These are phyloP conservation scores for Ceratocystis lukuohia DNA, from an alignment of 2,329 filamentous ascomycete genomes.

Conservation along the genomic window DNA sequence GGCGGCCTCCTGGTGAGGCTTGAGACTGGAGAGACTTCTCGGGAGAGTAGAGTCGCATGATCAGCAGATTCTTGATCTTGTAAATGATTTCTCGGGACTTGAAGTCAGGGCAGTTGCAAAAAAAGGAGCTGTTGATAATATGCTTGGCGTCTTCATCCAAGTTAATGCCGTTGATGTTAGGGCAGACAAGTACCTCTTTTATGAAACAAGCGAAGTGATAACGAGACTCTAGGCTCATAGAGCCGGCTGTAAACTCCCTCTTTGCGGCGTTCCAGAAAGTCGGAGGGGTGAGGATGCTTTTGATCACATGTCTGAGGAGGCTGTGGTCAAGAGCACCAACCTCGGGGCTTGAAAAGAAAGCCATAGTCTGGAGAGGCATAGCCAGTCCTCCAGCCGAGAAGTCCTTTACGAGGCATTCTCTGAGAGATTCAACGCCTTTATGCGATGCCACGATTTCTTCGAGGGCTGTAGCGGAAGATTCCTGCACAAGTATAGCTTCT, in stretches of 20 bases:
- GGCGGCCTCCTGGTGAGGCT: constrained; percentile 45
- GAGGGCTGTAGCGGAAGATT: neutral
- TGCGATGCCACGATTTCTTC: neutral
- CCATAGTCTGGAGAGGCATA: neutral
- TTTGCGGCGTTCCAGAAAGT: constrained; percentile 11
- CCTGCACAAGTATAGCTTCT: neutral
- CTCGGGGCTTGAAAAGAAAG: constrained; percentile 1
- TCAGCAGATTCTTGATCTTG: constrained; percentile 6
- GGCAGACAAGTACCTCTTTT: neutral
- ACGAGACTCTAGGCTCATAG: neutral
- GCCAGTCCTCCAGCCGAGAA: neutral
- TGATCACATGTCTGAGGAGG: neutral
- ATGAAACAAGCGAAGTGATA: neutral
- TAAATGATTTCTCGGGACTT: neutral
- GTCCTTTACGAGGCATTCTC: neutral
- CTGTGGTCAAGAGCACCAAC: neutral
- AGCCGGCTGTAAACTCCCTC: neutral
- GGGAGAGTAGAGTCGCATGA: neutral
- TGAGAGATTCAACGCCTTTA: neutral
- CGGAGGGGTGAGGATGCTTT: neutral
- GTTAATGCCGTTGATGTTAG: neutral
- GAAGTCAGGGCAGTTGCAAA: neutral
- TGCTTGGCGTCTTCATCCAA: neutral
- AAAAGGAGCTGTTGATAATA: no score
- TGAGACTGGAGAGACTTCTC: neutral